A percentile compares a stretch with the other conserved stretches of the same genome.
Conservation (phyloP, 805 yeast species). For the Candida wancherniae region DNA sequence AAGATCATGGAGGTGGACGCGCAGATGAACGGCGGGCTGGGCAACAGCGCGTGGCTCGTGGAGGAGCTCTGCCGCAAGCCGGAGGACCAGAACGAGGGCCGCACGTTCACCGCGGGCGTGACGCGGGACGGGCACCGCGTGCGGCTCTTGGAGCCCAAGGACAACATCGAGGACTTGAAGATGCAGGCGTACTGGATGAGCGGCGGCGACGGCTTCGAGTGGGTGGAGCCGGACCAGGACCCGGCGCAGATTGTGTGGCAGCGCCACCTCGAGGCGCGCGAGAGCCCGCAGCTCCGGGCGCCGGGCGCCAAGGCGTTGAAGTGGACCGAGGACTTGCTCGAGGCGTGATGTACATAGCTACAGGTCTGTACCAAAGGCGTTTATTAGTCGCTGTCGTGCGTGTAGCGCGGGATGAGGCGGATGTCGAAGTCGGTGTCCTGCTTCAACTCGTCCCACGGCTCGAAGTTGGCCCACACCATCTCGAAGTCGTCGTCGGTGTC, state of each 20-base stretch:
- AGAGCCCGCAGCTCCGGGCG: conserved; percentile 16
- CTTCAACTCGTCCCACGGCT: conserved; percentile 43
- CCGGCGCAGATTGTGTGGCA: conserved; percentile 43
- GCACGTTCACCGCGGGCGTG: conserved; percentile 30
- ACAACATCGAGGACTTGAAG: conserved; percentile 54
- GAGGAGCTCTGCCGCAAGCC: conserved; percentile 35
- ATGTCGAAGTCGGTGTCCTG: conserved; percentile 37
- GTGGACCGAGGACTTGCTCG: conserved; percentile 40
- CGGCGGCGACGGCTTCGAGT: conserved; percentile 34
- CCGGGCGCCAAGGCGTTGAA: conserved; percentile 20
- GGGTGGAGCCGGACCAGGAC: conserved; percentile 22
- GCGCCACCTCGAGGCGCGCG: conserved; percentile 22
- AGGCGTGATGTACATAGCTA: too few relatives aligned
- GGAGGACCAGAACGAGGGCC: conserved; percentile 22
- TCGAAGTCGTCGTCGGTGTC: conserved; percentile 41
- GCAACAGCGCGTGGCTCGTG: conserved; percentile 26
- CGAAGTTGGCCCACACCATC: conserved; percentile 39
- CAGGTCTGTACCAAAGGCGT: too few relatives aligned
- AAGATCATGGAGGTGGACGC: conserved; percentile 64
- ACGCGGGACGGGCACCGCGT: conserved; percentile 36
- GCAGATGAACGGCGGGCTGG: conserved; percentile 38
- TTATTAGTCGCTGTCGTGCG: too few relatives aligned
- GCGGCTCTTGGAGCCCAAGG: conserved; percentile 36
- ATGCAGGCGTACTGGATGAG: conserved; percentile 83
- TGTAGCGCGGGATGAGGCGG: conserved; percentile 35